These are phyloP conservation scores for Lavandula angustifolia DNA, from an alignment of 257 asterid species.

Conservation along the genomic window DNA sequence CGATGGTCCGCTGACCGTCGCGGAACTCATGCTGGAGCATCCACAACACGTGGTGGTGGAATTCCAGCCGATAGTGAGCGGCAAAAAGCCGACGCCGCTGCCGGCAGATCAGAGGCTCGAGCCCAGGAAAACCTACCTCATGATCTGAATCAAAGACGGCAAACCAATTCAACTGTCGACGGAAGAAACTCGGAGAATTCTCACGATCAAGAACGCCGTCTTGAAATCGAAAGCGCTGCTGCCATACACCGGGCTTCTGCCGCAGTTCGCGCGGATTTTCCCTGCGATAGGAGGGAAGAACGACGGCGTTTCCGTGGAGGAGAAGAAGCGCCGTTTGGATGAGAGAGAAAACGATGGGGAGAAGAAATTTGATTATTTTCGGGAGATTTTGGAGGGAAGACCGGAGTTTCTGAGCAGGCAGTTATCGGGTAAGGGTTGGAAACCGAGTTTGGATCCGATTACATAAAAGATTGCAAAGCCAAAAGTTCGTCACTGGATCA, in stretches of 20 bases:
- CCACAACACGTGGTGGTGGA: conserved; percentile 79
- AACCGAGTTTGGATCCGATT: conserved; percentile 84
- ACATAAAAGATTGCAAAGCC: conserved; percentile 55
- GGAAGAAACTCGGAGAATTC: conserved; percentile 48
- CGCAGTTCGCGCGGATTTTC: conserved; percentile 60
- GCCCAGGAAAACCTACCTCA: conserved; percentile 53
- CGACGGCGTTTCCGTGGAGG: conserved; percentile 26
- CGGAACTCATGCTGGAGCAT: conserved; percentile 82
- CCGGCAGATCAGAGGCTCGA: conserved; percentile 79
- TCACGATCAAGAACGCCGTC: conserved; percentile 38
- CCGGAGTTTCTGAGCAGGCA: conserved; percentile 70
- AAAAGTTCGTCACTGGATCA: conserved; percentile 55
- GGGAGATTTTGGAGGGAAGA: conserved; percentile 62
- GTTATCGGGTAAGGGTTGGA: conserved; percentile 87
- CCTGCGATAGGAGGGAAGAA: conserved; percentile 31
- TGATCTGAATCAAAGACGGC: conserved; percentile 65
- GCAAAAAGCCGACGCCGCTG: conserved; percentile 49
- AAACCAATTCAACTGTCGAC: conserved; percentile 50
- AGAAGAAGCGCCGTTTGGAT: conserved; percentile 20
- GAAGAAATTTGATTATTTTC: conserved; percentile 38
- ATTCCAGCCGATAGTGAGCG: conserved; percentile 35
- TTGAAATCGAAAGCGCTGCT: conserved; percentile 49
- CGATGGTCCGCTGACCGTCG: conserved; percentile 61
- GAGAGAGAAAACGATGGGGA: conserved; percentile 23
- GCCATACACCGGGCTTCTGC: conserved; percentile 41